These are phyloP conservation scores for Solanum hybrid DNA, from an alignment of 305 asterid species.

Conservation along the genomic window DNA sequence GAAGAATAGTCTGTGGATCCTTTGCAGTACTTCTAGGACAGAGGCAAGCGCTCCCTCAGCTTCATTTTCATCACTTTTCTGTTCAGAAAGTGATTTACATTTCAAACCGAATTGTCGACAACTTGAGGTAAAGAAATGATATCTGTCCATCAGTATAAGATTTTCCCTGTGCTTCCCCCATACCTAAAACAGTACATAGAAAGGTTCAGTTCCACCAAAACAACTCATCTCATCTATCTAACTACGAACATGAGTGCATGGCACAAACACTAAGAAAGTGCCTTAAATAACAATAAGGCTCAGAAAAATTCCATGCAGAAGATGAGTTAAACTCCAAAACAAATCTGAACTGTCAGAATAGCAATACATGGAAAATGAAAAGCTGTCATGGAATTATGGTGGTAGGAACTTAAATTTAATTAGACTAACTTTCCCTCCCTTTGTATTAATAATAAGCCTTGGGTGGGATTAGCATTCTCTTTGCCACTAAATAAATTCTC, in stretches of 20 bases:
- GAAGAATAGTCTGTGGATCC: conserved; percentile 49
- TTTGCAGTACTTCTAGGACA: conserved; percentile 52
- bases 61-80: conserved; percentile 70
- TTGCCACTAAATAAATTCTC: background rate
- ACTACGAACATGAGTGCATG: background rate
- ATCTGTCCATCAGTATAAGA: conserved; percentile 81
- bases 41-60: conserved; percentile 67
- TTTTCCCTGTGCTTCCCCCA: conserved; percentile 83
- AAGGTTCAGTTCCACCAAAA: background rate
- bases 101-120: conserved; percentile 61
- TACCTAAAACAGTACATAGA: conserved; percentile 31
- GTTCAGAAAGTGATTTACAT: conserved; percentile 57
- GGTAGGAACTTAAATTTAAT: background rate
- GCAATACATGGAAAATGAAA: background rate
- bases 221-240: background rate
- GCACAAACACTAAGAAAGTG: background rate
- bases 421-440: background rate
- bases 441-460: background rate
- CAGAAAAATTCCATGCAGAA: background rate
- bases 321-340: background rate
- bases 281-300: background rate
- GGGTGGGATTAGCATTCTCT: background rate
- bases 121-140: conserved; percentile 87
- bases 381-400: background rate
- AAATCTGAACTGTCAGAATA: background rate